phyloP scores from a whole-genome alignment of 495 filamentous ascomycete species.

The Xylaria intraflava region DNA sequence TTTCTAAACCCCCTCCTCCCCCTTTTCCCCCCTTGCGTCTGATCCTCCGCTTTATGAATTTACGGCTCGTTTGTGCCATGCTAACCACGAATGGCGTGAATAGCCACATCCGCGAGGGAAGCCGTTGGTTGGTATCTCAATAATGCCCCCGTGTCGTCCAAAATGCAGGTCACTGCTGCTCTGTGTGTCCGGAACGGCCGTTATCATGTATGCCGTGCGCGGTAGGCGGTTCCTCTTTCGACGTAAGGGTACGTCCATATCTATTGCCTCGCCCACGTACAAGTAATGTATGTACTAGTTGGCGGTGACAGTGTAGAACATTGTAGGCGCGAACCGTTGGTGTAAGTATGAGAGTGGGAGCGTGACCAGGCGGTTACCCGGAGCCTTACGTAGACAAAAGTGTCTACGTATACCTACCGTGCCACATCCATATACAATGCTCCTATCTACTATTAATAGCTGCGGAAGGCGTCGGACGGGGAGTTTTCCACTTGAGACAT shows the following conservation, averaged over 20 bases:
- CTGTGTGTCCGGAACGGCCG: neutral
- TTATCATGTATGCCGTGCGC: neutral
- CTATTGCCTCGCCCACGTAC: neutral
- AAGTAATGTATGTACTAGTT: neutral
- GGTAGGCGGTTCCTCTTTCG: neutral
- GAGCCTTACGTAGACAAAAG: neutral
- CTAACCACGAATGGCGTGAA: neutral
- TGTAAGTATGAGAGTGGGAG: neutral
- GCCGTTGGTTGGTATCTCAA: neutral
- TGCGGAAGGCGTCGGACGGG: neutral
- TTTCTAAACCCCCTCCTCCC: neutral
- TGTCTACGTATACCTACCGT: too few species aligned
- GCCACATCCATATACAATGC: too few species aligned
- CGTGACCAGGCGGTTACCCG: neutral
- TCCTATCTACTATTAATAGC: neutral
- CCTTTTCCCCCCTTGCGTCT: neutral
- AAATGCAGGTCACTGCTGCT: neutral
- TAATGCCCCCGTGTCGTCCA: too few species aligned
- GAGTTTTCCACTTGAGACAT: neutral
- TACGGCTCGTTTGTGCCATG: neutral
- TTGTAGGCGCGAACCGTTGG: too few species aligned
- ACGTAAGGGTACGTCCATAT: neutral
- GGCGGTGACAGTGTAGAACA: too few species aligned
- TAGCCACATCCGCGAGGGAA: neutral
- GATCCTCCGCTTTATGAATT: neutral